phyloP scores from a whole-genome alignment of 208 protist species.

The Acanthamoeba lugdunensis region DNA sequence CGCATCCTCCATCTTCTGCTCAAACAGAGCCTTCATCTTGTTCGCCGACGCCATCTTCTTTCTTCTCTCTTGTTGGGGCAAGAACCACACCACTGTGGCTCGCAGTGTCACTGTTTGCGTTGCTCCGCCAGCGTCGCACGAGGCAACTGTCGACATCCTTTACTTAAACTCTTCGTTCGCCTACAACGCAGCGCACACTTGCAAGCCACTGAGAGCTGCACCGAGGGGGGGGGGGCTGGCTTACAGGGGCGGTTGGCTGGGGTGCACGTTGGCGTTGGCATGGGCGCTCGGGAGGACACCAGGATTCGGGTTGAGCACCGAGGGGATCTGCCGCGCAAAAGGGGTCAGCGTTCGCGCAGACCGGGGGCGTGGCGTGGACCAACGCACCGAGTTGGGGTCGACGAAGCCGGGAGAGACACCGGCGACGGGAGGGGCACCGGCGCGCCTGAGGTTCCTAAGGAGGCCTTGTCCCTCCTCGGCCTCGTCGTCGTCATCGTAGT shows the following conservation, averaged over 20 bases:
- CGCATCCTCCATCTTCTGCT: constrained; percentile 42
- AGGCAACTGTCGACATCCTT: too few relatives aligned
- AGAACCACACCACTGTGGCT: too few relatives aligned
- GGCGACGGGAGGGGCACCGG: neutral
- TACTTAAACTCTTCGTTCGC: too few relatives aligned
- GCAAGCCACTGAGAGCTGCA: too few relatives aligned
- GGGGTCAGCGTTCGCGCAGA: too few relatives aligned
- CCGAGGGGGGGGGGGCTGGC: neutral
- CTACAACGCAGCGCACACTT: too few relatives aligned
- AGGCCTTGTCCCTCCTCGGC: neutral
- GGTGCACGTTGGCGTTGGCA: neutral
- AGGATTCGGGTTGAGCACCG: neutral
- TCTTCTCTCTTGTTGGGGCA: too few relatives aligned
- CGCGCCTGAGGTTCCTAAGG: neutral
- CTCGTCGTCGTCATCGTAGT: neutral
- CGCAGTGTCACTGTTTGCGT: too few relatives aligned
- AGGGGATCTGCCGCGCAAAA: neutral
- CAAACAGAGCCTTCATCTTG: constrained; percentile 54
- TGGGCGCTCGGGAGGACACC: neutral
- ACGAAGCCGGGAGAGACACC: neutral
- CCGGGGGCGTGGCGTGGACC: too few relatives aligned
- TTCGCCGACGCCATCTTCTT: neutral
- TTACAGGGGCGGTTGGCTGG: neutral
- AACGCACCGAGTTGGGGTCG: constrained; percentile 1
- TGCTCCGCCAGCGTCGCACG: too few relatives aligned